phyloP scores from a whole-genome alignment of 768 basidiomycete genomes.

The Leucogyrophana mollusca region DNA sequence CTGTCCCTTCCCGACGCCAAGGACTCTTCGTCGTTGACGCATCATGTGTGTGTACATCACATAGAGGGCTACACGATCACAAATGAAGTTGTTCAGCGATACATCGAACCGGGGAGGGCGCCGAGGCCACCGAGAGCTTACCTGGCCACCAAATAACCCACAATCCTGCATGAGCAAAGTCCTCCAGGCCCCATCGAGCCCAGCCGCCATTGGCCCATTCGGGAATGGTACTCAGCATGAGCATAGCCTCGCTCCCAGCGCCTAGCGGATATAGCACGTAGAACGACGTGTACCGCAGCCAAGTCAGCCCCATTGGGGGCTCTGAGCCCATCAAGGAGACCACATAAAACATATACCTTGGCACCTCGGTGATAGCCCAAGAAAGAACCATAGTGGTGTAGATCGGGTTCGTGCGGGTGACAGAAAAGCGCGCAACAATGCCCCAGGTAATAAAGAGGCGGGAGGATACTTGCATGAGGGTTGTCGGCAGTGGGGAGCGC shows the following conservation, averaged over 20 bases:
- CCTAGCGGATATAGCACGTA: constrained; percentile 93
- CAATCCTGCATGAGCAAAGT: constrained; percentile 56
- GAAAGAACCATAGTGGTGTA: constrained; percentile 91
- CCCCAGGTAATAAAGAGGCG: constrained; percentile 87
- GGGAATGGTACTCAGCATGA: constrained; percentile 76
- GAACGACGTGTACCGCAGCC: constrained; percentile 89
- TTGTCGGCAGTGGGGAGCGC: constrained; percentile 71
- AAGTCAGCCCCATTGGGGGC: constrained; percentile 59
- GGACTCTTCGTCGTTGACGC: constrained; percentile 52
- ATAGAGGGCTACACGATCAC: constrained; percentile 39
- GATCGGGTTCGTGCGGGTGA: constrained; percentile 68
- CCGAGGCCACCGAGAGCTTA: constrained; percentile 32
- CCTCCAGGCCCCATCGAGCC: constrained; percentile 50
- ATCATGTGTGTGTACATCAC: constrained; percentile 63
- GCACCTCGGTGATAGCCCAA: constrained; percentile 89
- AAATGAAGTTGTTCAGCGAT: background rate
- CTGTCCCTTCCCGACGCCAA: constrained; percentile 34
- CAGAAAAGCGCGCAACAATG: constrained; percentile 39
- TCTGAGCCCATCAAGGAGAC: constrained; percentile 53
- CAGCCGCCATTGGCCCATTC: constrained; percentile 40
- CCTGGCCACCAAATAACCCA: constrained; percentile 90
- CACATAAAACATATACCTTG: constrained; percentile 90
- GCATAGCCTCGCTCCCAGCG: constrained; percentile 85
- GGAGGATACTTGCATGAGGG: constrained; percentile 76
- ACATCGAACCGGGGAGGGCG: background rate